These are phyloP conservation scores for Pelargonium cotyledonis DNA, from an alignment of 441 rosid genomes.

Conservation along the genomic window DNA sequence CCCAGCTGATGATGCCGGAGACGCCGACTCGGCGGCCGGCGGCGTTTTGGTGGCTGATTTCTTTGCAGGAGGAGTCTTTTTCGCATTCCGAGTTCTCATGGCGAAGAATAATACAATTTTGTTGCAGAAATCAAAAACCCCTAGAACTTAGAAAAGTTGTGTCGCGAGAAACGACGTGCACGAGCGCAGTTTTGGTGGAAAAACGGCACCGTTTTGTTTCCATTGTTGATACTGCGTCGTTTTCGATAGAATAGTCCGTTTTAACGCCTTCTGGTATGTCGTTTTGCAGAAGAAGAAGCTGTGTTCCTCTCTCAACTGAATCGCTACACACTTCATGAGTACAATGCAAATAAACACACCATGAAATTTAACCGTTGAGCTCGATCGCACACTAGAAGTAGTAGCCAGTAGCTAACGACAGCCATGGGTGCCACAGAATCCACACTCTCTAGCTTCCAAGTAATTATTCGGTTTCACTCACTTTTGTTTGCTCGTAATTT, in stretches of 20 bases:
- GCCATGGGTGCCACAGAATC: constrained; percentile 56
- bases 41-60: constrained; percentile 22
- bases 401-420: neutral
- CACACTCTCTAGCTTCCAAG: constrained; percentile 32
- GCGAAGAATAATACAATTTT: neutral
- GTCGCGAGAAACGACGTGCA: constrained; percentile 5
- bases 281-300: neutral
- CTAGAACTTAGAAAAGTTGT: neutral
- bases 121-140: neutral
- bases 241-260: neutral
- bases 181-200: neutral
- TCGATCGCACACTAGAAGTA: neutral
- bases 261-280: no score
- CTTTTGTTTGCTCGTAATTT: neutral
- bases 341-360: neutral
- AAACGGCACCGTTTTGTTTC: neutral
- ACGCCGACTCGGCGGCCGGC: constrained; percentile 14
- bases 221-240: neutral
- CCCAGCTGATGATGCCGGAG: constrained; percentile 19
- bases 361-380: constrained; percentile 7
- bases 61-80: constrained; percentile 32
- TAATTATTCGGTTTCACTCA: constrained; percentile 16
- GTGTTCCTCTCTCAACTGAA: neutral
- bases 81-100: constrained; percentile 41
- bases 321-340: neutral